phyloP scores from a whole-genome alignment of 208 protist genomes.

The Leishmania aethiopica region DNA sequence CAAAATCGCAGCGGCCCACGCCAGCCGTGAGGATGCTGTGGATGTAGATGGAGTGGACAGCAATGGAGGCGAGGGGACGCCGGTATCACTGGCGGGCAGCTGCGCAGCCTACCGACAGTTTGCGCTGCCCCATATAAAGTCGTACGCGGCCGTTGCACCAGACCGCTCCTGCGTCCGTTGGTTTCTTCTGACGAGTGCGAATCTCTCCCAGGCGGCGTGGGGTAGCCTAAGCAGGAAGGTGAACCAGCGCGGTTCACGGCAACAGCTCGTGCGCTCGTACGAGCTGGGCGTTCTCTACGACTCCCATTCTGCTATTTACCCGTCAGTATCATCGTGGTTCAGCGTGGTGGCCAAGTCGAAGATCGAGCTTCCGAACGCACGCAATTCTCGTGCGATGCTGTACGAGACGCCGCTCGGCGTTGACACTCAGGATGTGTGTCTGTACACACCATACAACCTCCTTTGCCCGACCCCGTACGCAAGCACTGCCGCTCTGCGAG shows the following conservation, averaged over 20 bases:
- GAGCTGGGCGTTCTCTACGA: conserved; percentile 89
- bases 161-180: conserved; percentile 50
- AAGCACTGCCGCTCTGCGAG: conserved; percentile 47
- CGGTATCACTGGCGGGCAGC: background rate
- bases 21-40: conserved; percentile 6
- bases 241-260: conserved; percentile 13
- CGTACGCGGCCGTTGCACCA: conserved; percentile 54
- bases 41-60: conserved; percentile 18
- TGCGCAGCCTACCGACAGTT: conserved; percentile 12
- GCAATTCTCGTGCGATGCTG: conserved; percentile 23
- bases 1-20: background rate
- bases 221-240: conserved; percentile 33
- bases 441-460: conserved; percentile 66
- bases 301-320: conserved; percentile 28
- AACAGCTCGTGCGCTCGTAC: conserved; percentile 71
- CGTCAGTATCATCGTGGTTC: conserved; percentile 9
- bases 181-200: conserved; percentile 84
- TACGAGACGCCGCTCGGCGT: conserved; percentile 23
- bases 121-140: conserved; percentile 86
- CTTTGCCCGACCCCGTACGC: conserved; percentile 62
- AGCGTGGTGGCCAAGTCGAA: conserved; percentile 41
- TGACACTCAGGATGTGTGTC: background rate
- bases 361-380: conserved; percentile 34
- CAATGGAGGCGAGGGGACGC: background rate
- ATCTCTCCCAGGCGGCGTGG: conserved; percentile 89